phyloP scores from a whole-genome alignment of 2,329 filamentous ascomycete genomes.

The Fonsecaea nubica region DNA sequence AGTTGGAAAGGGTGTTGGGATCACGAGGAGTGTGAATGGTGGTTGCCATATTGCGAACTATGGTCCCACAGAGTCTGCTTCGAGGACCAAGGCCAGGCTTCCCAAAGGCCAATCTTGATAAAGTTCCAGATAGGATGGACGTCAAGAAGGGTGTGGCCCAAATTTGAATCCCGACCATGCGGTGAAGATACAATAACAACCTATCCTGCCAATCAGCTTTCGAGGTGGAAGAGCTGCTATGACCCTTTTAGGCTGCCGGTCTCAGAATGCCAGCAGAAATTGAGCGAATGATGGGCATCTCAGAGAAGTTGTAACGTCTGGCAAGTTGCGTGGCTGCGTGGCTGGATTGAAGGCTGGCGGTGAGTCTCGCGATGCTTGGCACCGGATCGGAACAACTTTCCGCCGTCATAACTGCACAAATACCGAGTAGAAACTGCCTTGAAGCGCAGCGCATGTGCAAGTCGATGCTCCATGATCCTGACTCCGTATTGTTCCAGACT shows the following conservation, averaged over 20 bases:
- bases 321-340: too few relatives aligned
- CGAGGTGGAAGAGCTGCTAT: not conserved
- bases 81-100: not conserved
- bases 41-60: conserved; percentile 43
- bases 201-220: not conserved
- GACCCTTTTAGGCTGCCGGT: not conserved
- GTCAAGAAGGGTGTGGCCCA: conserved; percentile 8
- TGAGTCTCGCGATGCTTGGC: conserved; percentile 11
- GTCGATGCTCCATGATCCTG: not conserved
- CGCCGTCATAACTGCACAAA: not conserved
- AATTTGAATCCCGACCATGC: conserved; percentile 18
- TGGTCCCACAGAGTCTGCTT: conserved; percentile 14
- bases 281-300: not conserved
- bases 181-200: not conserved
- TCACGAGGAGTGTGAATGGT: conserved; percentile 66
- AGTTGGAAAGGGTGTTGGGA: conserved; percentile 91
- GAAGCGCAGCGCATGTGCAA: not conserved
- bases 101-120: not conserved
- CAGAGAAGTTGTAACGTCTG: not conserved
- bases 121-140: conserved; percentile 5
- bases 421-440: not conserved
- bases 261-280: not conserved
- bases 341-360: not conserved
- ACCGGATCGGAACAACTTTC: conserved; percentile 4
- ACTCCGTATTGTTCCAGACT: too few relatives aligned